These are phyloP conservation scores for Triticum dicoccoides DNA, from an alignment of 176 grass and related monocot species.

Conservation along the genomic window DNA sequence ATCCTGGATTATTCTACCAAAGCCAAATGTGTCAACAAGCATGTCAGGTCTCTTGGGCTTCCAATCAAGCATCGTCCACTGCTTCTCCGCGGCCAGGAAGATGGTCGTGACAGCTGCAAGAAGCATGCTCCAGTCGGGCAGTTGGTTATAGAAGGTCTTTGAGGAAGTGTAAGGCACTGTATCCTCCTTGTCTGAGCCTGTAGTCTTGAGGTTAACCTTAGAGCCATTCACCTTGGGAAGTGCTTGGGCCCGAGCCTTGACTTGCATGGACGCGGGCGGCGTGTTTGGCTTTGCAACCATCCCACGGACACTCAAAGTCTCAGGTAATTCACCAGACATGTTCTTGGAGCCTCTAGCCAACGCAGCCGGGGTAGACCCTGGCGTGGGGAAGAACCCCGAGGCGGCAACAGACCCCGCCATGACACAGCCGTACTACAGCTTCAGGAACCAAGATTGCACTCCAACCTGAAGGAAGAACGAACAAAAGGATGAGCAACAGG, in stretches of 20 bases:
- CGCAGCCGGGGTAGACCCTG: slow-evolving; percentile 30
- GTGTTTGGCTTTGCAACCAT: slow-evolving; percentile 61
- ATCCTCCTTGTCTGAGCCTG: slow-evolving; percentile 31
- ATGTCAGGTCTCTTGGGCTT: slow-evolving; percentile 95
- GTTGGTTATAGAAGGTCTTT: slow-evolving; percentile 85
- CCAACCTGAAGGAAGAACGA: slow-evolving; percentile 27
- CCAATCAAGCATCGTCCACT: slow-evolving; percentile 94
- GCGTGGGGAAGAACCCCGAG: slow-evolving; percentile 57
- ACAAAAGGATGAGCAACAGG: background rate
- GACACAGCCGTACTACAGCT: background rate
- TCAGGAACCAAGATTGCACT: slow-evolving; percentile 1
- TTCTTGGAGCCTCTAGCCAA: slow-evolving; percentile 49
- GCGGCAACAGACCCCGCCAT: slow-evolving; percentile 64
- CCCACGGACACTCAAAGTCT: slow-evolving; percentile 58
- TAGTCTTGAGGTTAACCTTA: slow-evolving; percentile 56
- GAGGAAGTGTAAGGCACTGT: slow-evolving; percentile 42
- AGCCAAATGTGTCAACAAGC: slow-evolving; percentile 84
- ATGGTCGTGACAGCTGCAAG: slow-evolving; percentile 93
- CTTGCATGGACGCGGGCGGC: slow-evolving; percentile 45
- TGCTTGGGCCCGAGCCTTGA: slow-evolving; percentile 70
- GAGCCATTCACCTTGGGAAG: slow-evolving; percentile 85
- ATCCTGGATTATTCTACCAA: slow-evolving; percentile 87
- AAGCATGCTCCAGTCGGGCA: slow-evolving; percentile 99
- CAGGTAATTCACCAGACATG: slow-evolving; percentile 47
- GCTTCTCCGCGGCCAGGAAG: slow-evolving; percentile 94